These are phyloP conservation scores for Perilla frutescens DNA, from an alignment of 257 asterid species.

Conservation along the genomic window DNA sequence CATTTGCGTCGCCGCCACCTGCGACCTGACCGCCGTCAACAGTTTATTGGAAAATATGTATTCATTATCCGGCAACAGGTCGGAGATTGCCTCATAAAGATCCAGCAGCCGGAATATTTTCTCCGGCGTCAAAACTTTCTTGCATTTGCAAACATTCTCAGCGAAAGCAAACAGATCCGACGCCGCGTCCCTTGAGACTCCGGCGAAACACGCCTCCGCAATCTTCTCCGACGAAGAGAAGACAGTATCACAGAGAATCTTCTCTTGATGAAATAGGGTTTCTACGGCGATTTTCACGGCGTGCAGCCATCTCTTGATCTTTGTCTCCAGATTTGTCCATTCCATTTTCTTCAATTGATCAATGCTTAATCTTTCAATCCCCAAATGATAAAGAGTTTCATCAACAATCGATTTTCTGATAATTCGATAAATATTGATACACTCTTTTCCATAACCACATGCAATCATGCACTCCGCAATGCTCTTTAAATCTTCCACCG, in stretches of 20 bases:
- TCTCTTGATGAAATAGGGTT: constrained; percentile 64
- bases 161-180: constrained; percentile 54
- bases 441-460: constrained; percentile 72
- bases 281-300: constrained; percentile 54
- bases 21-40: constrained; percentile 52
- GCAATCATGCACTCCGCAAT: constrained; percentile 78
- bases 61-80: constrained; percentile 68
- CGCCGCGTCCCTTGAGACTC: constrained; percentile 59
- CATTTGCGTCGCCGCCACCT: constrained; percentile 55
- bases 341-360: constrained; percentile 73
- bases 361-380: constrained; percentile 52
- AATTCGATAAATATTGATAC: constrained; percentile 57
- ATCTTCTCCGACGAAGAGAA: constrained; percentile 60
- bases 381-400: constrained; percentile 67
- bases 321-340: constrained; percentile 60
- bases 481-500: constrained; percentile 52
- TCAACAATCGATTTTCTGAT: constrained; percentile 69
- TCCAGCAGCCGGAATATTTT: constrained; percentile 77
- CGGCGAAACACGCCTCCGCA: constrained; percentile 66
- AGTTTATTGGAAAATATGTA: constrained; percentile 53
- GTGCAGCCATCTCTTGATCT: constrained; percentile 58
- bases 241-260: constrained; percentile 60
- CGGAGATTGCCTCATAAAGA: constrained; percentile 64
- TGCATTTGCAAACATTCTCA: constrained; percentile 55
- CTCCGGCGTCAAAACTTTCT: constrained; percentile 66